These are phyloP conservation scores for Pyrus communis DNA, from an alignment of 306 rosid genomes.

Conservation along the genomic window DNA sequence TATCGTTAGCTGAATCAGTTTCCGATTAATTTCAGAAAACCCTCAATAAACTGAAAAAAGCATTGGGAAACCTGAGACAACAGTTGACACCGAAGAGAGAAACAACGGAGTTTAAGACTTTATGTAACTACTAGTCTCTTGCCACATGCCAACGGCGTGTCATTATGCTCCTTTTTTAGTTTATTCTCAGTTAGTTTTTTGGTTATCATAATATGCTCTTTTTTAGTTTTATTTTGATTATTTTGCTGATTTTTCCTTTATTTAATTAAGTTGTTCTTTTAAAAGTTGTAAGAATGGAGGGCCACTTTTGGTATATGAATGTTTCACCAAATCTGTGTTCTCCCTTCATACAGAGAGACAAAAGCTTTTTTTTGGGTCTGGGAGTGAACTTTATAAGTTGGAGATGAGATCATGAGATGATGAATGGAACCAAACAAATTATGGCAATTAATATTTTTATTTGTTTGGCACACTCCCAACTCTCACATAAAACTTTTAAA, in stretches of 20 bases:
- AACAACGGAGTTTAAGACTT: neutral
- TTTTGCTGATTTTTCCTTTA: no score
- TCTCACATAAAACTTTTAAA: neutral
- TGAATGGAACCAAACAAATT: constrained; percentile 10
- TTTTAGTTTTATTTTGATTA: no score
- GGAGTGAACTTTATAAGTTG: neutral
- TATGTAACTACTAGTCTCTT: neutral
- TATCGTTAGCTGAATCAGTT: neutral
- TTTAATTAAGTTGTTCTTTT: no score
- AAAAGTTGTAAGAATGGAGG: no score
- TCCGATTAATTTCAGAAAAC: neutral
- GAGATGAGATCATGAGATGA: constrained; percentile 11
- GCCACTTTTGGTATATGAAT: no score
- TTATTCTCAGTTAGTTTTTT: no score
- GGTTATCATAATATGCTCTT: no score
- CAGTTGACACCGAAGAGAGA: neutral
- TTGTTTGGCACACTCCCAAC: neutral
- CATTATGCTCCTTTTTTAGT: no score
- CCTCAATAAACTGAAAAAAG: neutral
- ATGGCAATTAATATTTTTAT: no score
- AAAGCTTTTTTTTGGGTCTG: neutral
- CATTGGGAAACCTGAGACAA: neutral
- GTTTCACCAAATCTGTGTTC: no score
- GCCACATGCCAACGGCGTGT: no score
- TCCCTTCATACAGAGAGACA: neutral